phyloP scores from a whole-genome alignment of 2,329 filamentous ascomycete genomes.

The Myriosclerotinia curreyana region DNA sequence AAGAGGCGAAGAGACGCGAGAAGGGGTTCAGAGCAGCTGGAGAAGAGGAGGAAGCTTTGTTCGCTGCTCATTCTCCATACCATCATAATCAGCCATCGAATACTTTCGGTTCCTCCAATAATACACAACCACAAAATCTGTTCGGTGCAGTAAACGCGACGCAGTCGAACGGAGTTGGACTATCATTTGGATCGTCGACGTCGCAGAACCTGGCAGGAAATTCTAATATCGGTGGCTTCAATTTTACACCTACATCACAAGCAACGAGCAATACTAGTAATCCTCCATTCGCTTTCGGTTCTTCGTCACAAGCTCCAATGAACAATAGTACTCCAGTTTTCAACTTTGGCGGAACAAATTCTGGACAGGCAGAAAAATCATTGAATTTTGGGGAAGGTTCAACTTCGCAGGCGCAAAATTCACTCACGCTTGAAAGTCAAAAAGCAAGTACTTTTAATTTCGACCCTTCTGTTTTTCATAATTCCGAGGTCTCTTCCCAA shows the following conservation, averaged over 20 bases:
- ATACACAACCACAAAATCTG: constrained; percentile 4
- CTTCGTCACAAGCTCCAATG: constrained; percentile 14
- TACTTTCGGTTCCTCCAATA: constrained; percentile 3
- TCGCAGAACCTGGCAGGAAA: neutral
- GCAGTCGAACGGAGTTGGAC: constrained; percentile 12
- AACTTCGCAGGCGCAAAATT: constrained; percentile 11
- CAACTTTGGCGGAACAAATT: constrained; percentile 13
- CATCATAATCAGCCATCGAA: constrained; percentile 10
- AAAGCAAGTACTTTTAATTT: constrained; percentile 19
- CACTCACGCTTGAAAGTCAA: constrained; percentile 13
- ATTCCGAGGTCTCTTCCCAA: neutral
- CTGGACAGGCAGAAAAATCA: constrained; percentile 8
- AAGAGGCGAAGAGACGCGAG: constrained; percentile 17
- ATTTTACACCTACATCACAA: constrained; percentile 10
- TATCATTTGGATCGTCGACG: constrained; percentile 13
- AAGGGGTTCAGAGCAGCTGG: constrained; percentile 16
- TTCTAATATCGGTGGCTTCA: constrained; percentile 14
- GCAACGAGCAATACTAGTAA: constrained; percentile 1
- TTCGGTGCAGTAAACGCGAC: constrained; percentile 10
- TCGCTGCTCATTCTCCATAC: constrained; percentile 13
- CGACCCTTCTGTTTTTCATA: neutral
- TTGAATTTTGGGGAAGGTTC: constrained; percentile 12
- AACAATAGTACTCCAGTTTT: constrained; percentile 9
- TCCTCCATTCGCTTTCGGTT: constrained; percentile 17
- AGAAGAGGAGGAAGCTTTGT: constrained; percentile 4